phyloP scores from a whole-genome alignment of 495 filamentous ascomycete genomes.

The Podospora tetraspora region DNA sequence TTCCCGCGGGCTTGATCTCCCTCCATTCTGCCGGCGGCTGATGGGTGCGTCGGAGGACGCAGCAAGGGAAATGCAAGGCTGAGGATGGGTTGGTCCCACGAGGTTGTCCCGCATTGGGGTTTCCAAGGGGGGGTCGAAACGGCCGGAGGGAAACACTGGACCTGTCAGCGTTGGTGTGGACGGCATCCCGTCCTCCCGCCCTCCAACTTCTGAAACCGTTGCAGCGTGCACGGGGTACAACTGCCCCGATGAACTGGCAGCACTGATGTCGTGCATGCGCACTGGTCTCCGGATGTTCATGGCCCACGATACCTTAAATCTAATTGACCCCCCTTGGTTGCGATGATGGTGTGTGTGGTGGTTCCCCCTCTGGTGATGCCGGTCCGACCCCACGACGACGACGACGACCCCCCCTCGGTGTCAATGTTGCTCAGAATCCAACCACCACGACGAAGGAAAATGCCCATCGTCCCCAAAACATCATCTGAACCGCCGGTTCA shows the following conservation, averaged over 20 bases:
- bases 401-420: constrained; percentile 6
- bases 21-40: constrained; percentile 15
- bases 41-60: constrained; percentile 6
- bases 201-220: constrained; percentile 7
- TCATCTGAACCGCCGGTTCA: not conserved
- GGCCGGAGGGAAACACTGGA: constrained; percentile 1
- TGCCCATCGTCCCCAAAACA: not conserved
- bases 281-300: not conserved
- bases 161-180: not conserved
- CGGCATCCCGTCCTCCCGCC: not conserved
- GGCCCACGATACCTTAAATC: constrained; percentile 4
- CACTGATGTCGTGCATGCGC: constrained; percentile 1
- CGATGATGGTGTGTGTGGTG: constrained; percentile 4
- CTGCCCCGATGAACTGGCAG: not conserved
- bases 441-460: not conserved
- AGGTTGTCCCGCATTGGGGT: not conserved
- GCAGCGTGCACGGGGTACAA: not conserved
- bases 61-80: constrained; percentile 4
- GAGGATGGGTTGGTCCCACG: constrained; percentile 1
- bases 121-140: constrained; percentile 4
- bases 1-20: constrained; percentile 31
- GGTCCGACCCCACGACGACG: not conserved
- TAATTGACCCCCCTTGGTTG: not conserved
- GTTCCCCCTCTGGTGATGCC: not conserved
- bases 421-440: not conserved